Evolutionary conservation across 2,329 filamentous ascomycete species (phyloP).

Genomic region (Scytalidium lignicola): DNA sequence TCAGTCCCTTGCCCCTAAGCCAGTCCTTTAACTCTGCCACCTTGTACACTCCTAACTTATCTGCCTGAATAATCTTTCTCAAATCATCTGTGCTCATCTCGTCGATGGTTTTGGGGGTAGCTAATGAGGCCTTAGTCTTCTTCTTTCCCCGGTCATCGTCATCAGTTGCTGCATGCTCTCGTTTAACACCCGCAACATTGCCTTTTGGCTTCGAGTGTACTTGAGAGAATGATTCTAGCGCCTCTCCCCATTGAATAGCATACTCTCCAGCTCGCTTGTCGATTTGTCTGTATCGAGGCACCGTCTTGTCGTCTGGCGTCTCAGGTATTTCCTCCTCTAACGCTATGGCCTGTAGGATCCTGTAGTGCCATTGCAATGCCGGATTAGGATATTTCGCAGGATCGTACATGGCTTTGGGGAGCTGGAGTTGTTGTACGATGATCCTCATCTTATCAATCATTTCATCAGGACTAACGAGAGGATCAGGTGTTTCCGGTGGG

Average conservation of each 20-base stretch:
- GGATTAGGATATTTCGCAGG: slow-evolving; percentile 88
- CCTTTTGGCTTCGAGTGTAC: slow-evolving; percentile 3
- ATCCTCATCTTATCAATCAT: slow-evolving; percentile 78
- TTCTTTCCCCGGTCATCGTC: slow-evolving; percentile 11
- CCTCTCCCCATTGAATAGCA: slow-evolving; percentile 69
- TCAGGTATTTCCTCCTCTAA: slow-evolving; percentile 84
- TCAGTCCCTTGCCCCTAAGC: slow-evolving; percentile 15
- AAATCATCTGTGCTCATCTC: slow-evolving; percentile 15
- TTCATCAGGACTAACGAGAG: slow-evolving; percentile 57
- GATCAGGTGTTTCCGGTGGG: slow-evolving; percentile 55
- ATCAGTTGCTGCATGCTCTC: slow-evolving; percentile 41
- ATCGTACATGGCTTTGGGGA: slow-evolving; percentile 81
- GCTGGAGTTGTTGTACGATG: slow-evolving; percentile 78
- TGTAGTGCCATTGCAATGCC: slow-evolving; percentile 94
- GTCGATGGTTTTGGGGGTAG: slow-evolving; percentile 7
- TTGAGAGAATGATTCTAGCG: slow-evolving; percentile 48
- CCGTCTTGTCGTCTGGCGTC: slow-evolving; percentile 67
- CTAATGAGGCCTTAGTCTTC: slow-evolving; percentile 10
- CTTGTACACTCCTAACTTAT: slow-evolving; percentile 12
- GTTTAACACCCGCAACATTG: slow-evolving; percentile 33
- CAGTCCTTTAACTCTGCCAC: slow-evolving; percentile 21
- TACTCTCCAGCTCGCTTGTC: slow-evolving; percentile 80
- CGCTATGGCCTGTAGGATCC: slow-evolving; percentile 84
- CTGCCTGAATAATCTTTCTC: slow-evolving; percentile 11
- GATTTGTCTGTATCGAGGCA: slow-evolving; percentile 82